Conservation (phyloP, 2,329 filamentous ascomycete species). For the Elsinoe ampelina region DNA sequence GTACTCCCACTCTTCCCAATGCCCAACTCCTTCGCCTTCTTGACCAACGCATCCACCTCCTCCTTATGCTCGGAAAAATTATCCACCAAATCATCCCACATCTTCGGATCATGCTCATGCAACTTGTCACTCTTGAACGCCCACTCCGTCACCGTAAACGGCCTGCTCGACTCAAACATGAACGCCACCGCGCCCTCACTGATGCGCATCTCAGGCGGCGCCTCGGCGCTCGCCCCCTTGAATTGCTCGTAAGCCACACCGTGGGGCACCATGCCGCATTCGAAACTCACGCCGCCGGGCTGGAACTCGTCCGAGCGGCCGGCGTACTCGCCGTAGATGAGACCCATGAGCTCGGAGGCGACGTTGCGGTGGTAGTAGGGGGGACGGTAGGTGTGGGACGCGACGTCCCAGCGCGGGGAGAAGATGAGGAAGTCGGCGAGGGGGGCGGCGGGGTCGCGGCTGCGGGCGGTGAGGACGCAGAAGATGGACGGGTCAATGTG, state of each 20-base stretch:
- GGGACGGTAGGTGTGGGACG: slow-evolving; percentile 30
- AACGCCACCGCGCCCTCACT: slow-evolving; percentile 36
- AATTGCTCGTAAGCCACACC: slow-evolving; percentile 37
- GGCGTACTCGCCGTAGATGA: slow-evolving; percentile 29
- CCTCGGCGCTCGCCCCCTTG: slow-evolving; percentile 40
- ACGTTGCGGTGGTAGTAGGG: slow-evolving; percentile 34
- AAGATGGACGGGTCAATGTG: slow-evolving; percentile 33
- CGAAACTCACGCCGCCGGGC: slow-evolving; percentile 30
- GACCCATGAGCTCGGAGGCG: slow-evolving; percentile 30
- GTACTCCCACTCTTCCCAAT: not conserved
- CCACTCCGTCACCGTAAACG: slow-evolving; percentile 15
- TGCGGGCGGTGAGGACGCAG: slow-evolving; percentile 30
- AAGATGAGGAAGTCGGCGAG: slow-evolving; percentile 32
- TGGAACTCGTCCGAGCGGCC: slow-evolving; percentile 36
- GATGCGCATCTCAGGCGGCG: slow-evolving; percentile 39
- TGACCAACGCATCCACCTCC: slow-evolving; percentile 24
- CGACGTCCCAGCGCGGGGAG: slow-evolving; percentile 32
- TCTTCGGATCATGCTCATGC: slow-evolving; percentile 33
- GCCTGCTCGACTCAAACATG: slow-evolving; percentile 30
- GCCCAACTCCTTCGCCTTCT: slow-evolving; percentile 15
- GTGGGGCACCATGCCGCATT: slow-evolving; percentile 30
- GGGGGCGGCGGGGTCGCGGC: slow-evolving; percentile 29
- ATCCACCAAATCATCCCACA: slow-evolving; percentile 32
- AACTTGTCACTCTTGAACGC: slow-evolving; percentile 25
- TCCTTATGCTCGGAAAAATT: slow-evolving; percentile 29